Evolutionary conservation across 495 filamentous ascomycete genomes (phyloP).

Genomic region (Chaetomium tenue): DNA sequence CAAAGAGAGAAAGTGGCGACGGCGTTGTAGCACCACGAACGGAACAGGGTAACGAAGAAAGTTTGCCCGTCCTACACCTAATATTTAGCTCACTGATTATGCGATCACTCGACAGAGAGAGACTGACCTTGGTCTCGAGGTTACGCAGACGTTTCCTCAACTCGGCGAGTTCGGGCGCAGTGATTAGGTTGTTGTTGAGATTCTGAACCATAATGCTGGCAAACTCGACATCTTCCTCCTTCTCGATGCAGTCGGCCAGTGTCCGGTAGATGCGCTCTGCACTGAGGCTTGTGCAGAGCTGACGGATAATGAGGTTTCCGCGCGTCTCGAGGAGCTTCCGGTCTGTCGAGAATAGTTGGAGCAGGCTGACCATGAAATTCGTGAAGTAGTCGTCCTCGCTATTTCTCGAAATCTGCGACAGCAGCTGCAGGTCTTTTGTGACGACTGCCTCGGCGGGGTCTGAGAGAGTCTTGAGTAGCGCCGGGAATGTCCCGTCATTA

Average conservation of each 20-base stretch:
- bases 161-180: constrained; percentile 89
- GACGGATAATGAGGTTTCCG: constrained; percentile 93
- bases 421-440: constrained; percentile 86
- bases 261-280: constrained; percentile 96
- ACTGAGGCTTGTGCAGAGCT: constrained; percentile 87
- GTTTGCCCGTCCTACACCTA: constrained; percentile 74
- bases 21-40: constrained; percentile 98
- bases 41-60: constrained; percentile 91
- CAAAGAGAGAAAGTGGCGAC: constrained; percentile 97
- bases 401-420: constrained; percentile 93
- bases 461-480: constrained; percentile 91
- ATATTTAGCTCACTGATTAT: constrained; percentile 28
- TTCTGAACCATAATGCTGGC: constrained; percentile 99
- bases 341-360: constrained; percentile 94
- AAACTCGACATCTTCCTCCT: constrained; percentile 97
- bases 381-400: constrained; percentile 97
- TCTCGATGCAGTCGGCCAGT: constrained; percentile 93
- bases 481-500: constrained; percentile 95
- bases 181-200: constrained; percentile 98
- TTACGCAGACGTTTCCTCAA: constrained; percentile 86
- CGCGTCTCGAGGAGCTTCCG: constrained; percentile 84
- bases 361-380: constrained; percentile 94
- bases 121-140: constrained; percentile 72
- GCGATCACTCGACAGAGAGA: not conserved
- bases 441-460: constrained; percentile 96